Percentiles rank a stretch among this genome's conserved stretches.
Conservation (phyloP, 345 rosid species). For the Carallia pectinifolia region DNA sequence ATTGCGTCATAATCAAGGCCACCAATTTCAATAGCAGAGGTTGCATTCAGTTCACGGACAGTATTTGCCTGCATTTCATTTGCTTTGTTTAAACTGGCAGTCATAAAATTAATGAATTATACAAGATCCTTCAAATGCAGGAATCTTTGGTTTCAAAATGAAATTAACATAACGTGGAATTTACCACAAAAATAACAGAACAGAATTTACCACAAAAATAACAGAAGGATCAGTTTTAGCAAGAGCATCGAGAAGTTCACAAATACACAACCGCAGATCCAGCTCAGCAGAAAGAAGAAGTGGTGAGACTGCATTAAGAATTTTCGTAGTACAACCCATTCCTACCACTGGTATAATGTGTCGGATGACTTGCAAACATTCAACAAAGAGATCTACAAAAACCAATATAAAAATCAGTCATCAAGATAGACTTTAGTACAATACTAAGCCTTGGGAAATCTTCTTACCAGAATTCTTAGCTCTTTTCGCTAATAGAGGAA, state of each 20-base stretch:
- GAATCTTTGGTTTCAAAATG: background rate
- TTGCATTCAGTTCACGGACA: slow-evolving; percentile 60
- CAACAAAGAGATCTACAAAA: slow-evolving; percentile 52
- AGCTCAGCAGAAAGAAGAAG: slow-evolving; percentile 60
- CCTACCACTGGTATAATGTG: slow-evolving; percentile 52
- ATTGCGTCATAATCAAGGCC: slow-evolving; percentile 81
- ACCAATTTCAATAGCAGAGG: slow-evolving; percentile 64
- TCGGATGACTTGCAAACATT: slow-evolving; percentile 57
- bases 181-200: slow-evolving; percentile 63
- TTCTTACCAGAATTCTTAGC: slow-evolving; percentile 59
- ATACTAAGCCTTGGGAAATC: background rate
- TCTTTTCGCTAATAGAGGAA: slow-evolving; percentile 55
- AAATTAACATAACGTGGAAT: slow-evolving; percentile 17
- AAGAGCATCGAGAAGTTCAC: slow-evolving; percentile 70
- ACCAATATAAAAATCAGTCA: slow-evolving; percentile 10
- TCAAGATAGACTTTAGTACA: background rate
- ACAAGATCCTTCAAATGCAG: slow-evolving; percentile 5
- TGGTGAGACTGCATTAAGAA: slow-evolving; percentile 56
- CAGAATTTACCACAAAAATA: slow-evolving; percentile 52
- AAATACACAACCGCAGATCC: slow-evolving; percentile 59
- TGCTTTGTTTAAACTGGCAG: slow-evolving; percentile 15
- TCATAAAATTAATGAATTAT: slow-evolving; percentile 12
- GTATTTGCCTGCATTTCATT: slow-evolving; percentile 61
- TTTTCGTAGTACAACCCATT: slow-evolving; percentile 39
- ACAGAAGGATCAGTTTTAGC: slow-evolving; percentile 67